Evolutionary conservation across 1,139 yeast genomes (phyloP).

Genomic region (Geotrichum aggregatum): DNA sequence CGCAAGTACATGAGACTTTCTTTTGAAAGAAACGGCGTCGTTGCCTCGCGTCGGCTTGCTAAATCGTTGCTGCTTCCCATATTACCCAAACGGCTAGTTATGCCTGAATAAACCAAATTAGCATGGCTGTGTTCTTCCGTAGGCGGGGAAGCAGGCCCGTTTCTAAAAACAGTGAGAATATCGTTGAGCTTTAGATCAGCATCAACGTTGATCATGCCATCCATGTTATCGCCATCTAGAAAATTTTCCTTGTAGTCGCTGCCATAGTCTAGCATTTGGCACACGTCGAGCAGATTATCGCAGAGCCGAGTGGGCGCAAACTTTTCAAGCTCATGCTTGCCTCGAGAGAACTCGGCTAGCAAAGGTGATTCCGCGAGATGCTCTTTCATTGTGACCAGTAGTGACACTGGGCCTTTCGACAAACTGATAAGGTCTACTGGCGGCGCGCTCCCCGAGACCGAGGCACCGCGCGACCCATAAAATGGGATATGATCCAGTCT

Average conservation of each 20-base stretch:
- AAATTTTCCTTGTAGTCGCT: no score
- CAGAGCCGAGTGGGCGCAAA: conserved; percentile 1
- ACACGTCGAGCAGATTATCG: conserved; percentile 13
- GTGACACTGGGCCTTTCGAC: conserved; percentile 11
- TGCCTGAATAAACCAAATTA: background rate
- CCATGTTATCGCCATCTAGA: no score
- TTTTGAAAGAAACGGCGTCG: conserved; percentile 7
- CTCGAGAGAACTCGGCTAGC: background rate
- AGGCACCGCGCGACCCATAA: no score
- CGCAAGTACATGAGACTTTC: conserved; percentile 5
- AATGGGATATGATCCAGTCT: conserved; percentile 10
- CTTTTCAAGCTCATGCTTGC: conserved; percentile 1
- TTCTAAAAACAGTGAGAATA: conserved; percentile 1
- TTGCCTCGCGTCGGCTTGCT: background rate
- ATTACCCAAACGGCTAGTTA: background rate
- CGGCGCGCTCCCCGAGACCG: background rate
- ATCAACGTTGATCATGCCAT: background rate
- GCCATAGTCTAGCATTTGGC: conserved; percentile 3
- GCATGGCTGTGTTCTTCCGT: conserved; percentile 4
- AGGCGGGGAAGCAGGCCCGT: conserved; percentile 11
- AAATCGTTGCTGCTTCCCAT: background rate
- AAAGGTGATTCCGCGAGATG: conserved; percentile 2
- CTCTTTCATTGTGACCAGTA: conserved; percentile 9
- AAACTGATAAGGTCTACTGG: conserved; percentile 9
- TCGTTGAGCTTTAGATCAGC: background rate